Evolutionary conservation across 306 rosid species (phyloP).

Genomic region (Vigna hirtella): DNA sequence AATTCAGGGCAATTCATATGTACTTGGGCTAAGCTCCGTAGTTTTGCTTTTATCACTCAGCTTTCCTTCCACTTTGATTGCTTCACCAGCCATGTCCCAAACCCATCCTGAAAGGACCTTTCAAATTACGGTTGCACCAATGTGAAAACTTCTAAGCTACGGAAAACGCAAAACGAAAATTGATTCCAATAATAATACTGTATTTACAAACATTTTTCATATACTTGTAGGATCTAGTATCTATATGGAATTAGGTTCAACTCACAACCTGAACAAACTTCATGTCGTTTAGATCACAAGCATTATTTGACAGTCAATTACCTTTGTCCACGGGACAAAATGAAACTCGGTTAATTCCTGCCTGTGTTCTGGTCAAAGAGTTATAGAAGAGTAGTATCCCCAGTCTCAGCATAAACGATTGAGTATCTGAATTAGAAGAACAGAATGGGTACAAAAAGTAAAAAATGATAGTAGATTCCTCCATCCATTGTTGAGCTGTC

Average conservation of each 20-base stretch:
- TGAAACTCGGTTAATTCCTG: conserved; percentile 28
- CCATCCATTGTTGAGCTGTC: conserved; percentile 53
- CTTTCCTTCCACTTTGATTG: neutral
- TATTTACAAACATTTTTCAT: conserved; percentile 32
- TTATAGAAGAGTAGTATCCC: conserved; percentile 44
- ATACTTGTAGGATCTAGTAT: conserved; percentile 8
- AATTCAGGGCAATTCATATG: neutral
- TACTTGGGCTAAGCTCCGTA: neutral
- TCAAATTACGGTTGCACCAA: neutral
- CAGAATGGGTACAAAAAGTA: conserved; percentile 61
- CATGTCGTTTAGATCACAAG: conserved; percentile 8
- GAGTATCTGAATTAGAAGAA: conserved; percentile 48
- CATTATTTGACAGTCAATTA: conserved; percentile 29
- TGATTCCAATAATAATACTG: conserved; percentile 22
- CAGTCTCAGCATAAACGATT: conserved; percentile 41
- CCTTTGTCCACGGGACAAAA: conserved; percentile 17
- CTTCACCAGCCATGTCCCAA: neutral
- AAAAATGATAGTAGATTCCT: conserved; percentile 48
- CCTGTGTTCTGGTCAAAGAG: conserved; percentile 38
- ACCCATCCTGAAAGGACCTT: neutral
- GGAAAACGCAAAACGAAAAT: neutral
- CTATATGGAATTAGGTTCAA: conserved; percentile 21
- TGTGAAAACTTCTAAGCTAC: conserved; percentile 17
- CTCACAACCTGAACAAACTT: conserved; percentile 23
- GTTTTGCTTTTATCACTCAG: no score